Conservation (phyloP, 768 basidiomycete genomes). For the Tylopilus rubrobrunneus region DNA sequence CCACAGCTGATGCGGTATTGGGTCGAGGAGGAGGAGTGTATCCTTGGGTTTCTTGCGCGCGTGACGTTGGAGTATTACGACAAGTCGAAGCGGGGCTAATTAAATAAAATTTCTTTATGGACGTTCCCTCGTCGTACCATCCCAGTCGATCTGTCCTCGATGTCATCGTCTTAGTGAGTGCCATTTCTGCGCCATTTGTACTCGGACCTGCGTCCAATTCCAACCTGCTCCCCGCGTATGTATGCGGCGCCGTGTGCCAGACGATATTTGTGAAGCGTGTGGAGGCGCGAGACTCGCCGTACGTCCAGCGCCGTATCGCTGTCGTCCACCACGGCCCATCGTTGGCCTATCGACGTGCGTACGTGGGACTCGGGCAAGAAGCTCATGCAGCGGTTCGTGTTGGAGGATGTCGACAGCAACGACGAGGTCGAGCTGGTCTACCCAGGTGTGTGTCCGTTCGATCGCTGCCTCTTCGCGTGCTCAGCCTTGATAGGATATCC, state of each 20-base stretch:
- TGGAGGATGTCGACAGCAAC: background rate
- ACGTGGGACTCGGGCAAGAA: no score
- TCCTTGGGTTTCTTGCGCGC: no score
- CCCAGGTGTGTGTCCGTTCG: conserved; percentile 17
- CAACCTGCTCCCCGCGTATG: conserved; percentile 2
- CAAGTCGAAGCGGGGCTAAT: conserved; percentile 47
- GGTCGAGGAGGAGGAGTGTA: conserved; percentile 28
- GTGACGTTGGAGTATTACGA: conserved; percentile 82
- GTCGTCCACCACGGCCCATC: no score
- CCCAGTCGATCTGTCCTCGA: background rate
- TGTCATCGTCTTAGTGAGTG: background rate
- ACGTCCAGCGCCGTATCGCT: background rate
- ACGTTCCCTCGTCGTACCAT: background rate
- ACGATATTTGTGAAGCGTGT: conserved; percentile 16
- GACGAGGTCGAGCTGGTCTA: conserved; percentile 18
- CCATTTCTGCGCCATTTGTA: background rate
- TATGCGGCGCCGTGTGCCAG: conserved; percentile 5
- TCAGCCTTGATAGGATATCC: conserved; percentile 8
- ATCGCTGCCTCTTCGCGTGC: background rate
- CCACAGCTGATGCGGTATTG: no score
- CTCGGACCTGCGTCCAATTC: conserved; percentile 10
- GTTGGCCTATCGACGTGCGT: no score
- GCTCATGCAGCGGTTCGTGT: no score
- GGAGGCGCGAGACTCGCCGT: background rate
- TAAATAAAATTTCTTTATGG: background rate